phyloP scores from a whole-genome alignment of 805 yeast genomes.

The Candida xiaguanensis region DNA sequence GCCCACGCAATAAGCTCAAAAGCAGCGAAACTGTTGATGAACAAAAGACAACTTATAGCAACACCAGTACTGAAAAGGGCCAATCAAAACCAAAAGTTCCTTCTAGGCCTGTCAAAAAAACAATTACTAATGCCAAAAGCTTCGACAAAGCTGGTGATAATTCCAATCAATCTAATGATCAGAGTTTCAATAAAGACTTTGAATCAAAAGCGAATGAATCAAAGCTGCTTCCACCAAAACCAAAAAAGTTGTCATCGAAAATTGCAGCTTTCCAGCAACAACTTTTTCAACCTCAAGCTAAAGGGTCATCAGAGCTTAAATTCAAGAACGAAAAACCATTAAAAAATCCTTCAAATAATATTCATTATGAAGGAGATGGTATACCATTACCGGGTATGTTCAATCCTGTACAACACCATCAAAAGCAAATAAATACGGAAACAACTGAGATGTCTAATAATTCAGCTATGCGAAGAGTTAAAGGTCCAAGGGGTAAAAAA shows the following conservation, averaged over 20 bases:
- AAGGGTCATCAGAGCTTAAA: constrained; percentile 9
- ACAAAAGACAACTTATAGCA: not conserved
- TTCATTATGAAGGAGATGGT: constrained; percentile 53
- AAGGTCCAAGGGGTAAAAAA: constrained; percentile 72
- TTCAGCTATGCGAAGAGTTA: constrained; percentile 46
- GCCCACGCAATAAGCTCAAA: constrained; percentile 2
- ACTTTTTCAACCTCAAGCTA: constrained; percentile 42
- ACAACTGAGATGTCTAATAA: constrained; percentile 11
- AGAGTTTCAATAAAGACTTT: not conserved
- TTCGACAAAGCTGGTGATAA: not conserved
- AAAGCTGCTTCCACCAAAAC: constrained; percentile 58
- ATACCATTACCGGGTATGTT: constrained; percentile 53
- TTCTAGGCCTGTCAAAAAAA: not conserved
- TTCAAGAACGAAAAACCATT: constrained; percentile 14
- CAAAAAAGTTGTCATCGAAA: constrained; percentile 72
- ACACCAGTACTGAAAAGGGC: not conserved
- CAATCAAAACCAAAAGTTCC: not conserved
- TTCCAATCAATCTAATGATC: not conserved
- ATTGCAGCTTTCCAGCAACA: constrained; percentile 76
- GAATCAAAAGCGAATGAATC: constrained; percentile 10
- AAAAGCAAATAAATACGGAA: constrained; percentile 9
- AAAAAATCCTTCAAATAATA: constrained; percentile 38
- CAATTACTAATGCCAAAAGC: not conserved
- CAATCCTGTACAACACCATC: constrained; percentile 27
- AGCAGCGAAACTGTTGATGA: constrained; percentile 10